phyloP scores from a whole-genome alignment of 2,329 filamentous ascomycete genomes.

The Sphaerulina musiva region DNA sequence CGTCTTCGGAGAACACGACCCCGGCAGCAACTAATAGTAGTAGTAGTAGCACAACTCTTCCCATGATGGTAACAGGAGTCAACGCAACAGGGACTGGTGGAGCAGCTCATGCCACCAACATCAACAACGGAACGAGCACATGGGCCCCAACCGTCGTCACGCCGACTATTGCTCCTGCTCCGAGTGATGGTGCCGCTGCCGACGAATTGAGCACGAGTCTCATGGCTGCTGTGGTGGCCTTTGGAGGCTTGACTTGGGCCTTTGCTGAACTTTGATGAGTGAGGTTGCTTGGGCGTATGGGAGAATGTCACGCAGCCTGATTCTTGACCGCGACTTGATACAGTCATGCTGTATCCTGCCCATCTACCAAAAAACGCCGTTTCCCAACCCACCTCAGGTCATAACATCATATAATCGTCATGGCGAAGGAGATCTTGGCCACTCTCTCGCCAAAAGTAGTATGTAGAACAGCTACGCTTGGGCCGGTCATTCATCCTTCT shows the following conservation, averaged over 20 bases:
- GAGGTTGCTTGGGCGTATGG: neutral
- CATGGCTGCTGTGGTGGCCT: constrained; percentile 14
- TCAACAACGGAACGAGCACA: neutral
- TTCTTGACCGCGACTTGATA: neutral
- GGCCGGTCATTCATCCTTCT: constrained; percentile 24
- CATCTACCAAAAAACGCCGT: neutral
- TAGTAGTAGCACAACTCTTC: neutral
- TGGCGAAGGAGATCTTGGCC: neutral
- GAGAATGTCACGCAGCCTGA: neutral
- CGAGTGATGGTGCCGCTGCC: constrained; percentile 7
- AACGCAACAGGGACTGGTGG: neutral
- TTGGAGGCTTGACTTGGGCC: constrained; percentile 19
- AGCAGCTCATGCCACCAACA: neutral
- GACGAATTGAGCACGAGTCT: constrained; percentile 7
- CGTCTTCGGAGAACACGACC: neutral
- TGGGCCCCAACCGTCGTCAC: constrained; percentile 1
- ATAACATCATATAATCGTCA: neutral
- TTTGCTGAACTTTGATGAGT: constrained; percentile 12
- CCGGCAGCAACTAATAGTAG: too few relatives aligned
- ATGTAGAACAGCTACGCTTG: neutral
- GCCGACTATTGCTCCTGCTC: neutral
- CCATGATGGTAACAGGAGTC: neutral
- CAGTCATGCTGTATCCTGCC: neutral
- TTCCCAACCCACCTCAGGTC: neutral
- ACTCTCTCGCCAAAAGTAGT: too few relatives aligned